Conservation (phyloP, 192 early-diverging fungal species). For the Umbelopsis sp. region DNA sequence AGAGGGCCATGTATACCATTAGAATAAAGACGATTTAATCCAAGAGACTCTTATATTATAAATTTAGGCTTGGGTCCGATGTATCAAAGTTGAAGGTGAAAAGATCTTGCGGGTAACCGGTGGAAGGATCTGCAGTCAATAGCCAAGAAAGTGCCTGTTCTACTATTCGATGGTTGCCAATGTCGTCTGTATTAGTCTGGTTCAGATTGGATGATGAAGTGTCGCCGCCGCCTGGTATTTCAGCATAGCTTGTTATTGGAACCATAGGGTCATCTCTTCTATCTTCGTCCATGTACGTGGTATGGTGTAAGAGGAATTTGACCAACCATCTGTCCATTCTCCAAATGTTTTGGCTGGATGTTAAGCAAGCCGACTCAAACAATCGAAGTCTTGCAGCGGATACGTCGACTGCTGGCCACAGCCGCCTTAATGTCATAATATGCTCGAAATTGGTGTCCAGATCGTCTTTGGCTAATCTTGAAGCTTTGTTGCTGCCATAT, state of each 20-base stretch:
- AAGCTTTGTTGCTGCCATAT: slow-evolving; percentile 5
- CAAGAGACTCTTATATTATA: not conserved
- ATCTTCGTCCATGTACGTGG: slow-evolving; percentile 21
- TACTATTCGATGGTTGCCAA: slow-evolving; percentile 6
- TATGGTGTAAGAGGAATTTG: slow-evolving; percentile 16
- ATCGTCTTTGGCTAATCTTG: slow-evolving; percentile 15
- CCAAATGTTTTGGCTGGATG: slow-evolving; percentile 20
- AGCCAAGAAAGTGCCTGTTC: slow-evolving; percentile 25
- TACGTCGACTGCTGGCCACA: slow-evolving; percentile 22
- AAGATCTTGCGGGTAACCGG: slow-evolving; percentile 13
- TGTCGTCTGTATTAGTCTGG: slow-evolving; percentile 2
- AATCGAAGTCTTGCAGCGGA: slow-evolving; percentile 14
- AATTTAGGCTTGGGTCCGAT: not conserved
- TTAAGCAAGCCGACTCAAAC: slow-evolving; percentile 19
- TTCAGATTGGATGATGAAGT: not conserved
- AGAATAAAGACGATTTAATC: not conserved
- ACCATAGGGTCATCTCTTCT: slow-evolving; percentile 5
- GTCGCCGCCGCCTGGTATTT: not conserved
- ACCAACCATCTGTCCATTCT: slow-evolving; percentile 21
- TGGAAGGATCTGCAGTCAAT: slow-evolving; percentile 15
- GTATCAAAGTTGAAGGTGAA: slow-evolving; percentile 10
- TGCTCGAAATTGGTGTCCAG: slow-evolving; percentile 21
- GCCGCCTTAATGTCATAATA: slow-evolving; percentile 14
- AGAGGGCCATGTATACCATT: too few species aligned
- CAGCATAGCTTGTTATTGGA: not conserved